Evolutionary conservation across 2,329 filamentous ascomycete species (phyloP), one percentile per base, ranked within the genome.

Genomic region (Plenodomus biglobosus): DNA sequence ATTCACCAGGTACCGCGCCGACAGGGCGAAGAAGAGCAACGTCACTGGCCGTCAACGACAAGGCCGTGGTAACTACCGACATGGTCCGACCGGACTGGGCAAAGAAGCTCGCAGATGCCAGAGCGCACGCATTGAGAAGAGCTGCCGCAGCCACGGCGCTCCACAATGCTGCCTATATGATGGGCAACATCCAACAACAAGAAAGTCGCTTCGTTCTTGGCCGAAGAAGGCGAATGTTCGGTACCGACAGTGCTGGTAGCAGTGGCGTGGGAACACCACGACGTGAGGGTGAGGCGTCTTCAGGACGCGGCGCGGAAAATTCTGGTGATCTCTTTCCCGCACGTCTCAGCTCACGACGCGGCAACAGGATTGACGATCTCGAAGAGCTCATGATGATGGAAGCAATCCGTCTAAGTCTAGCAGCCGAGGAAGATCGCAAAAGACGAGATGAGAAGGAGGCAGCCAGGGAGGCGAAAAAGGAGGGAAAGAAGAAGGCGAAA

Each of bases 381-480:
- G 94, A 99, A 69, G 92, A 96, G 40, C 88, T 99, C 78, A 99
- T 99, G 94, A 91, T 97, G 78, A 90, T 94, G 80, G 94, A 99
- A 70, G 94, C 94, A 0, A 95, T 99, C 40, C 81, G 94, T 34
- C 73, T 96, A 22, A 96, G 91, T 40, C 77, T 99, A n/a, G 91
- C 88, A 0, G 86, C 90, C 1, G 94, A 99, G 69, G 92, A 97
- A 64, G 92, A 97, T 36, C 83, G 92, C n/a, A 88, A 90, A 59
- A 86, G 83, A 39, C 94, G 90, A 64, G 86, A 88, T 40, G 89
- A 94, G 42, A 92, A 92, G 67, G 88, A 90, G 49, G 80, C 82
- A 0, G 81, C 80, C 20, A 96, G 95, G 66, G 87, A 92, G 50
- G 86, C 87, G 1, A 96, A 95, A 76, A 90, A 86, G 62, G 83